phyloP scores from a whole-genome alignment of 2,329 filamentous ascomycete genomes.

The Mycosphaerella sp. region DNA sequence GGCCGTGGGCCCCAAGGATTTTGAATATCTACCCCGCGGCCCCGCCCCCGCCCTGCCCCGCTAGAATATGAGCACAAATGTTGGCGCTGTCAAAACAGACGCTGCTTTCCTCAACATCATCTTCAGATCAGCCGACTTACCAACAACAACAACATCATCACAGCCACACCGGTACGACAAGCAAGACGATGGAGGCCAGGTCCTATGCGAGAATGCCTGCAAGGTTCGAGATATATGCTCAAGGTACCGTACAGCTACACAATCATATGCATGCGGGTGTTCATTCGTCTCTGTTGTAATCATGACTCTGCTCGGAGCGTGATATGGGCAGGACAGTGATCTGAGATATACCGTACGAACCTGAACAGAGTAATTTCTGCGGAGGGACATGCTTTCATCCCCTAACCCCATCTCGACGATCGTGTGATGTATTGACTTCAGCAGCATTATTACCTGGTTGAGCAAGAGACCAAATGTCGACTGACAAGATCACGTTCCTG shows the following conservation, averaged over 20 bases:
- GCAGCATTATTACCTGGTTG: slow-evolving; percentile 31
- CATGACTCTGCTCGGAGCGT: slow-evolving; percentile 14
- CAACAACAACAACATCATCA: neutral
- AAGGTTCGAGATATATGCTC: slow-evolving; percentile 13
- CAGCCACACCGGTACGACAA: slow-evolving; percentile 14
- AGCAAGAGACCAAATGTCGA: slow-evolving; percentile 55
- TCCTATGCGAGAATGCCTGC: slow-evolving; percentile 9
- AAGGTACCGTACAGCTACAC: slow-evolving; percentile 20
- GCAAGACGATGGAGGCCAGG: slow-evolving; percentile 9
- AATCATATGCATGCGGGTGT: slow-evolving; percentile 39
- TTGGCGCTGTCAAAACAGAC: neutral
- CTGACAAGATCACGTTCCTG: slow-evolving; percentile 78
- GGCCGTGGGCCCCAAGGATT: no score
- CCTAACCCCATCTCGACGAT: slow-evolving; percentile 26
- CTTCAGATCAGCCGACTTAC: neutral
- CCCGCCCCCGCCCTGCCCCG: no score
- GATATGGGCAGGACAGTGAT: slow-evolving; percentile 36
- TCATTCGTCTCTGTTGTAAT: slow-evolving; percentile 20
- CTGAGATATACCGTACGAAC: slow-evolving; percentile 77
- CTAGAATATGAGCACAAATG: neutral
- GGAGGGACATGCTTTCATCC: slow-evolving; percentile 77
- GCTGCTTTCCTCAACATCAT: neutral
- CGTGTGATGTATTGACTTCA: slow-evolving; percentile 37
- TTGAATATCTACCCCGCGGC: no score
- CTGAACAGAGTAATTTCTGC: slow-evolving; percentile 82